Evolutionary conservation across 75 land plant species (phyloP), one percentile per base, ranked within the genome.

Genomic region (Selaginella moellendorffii): DNA sequence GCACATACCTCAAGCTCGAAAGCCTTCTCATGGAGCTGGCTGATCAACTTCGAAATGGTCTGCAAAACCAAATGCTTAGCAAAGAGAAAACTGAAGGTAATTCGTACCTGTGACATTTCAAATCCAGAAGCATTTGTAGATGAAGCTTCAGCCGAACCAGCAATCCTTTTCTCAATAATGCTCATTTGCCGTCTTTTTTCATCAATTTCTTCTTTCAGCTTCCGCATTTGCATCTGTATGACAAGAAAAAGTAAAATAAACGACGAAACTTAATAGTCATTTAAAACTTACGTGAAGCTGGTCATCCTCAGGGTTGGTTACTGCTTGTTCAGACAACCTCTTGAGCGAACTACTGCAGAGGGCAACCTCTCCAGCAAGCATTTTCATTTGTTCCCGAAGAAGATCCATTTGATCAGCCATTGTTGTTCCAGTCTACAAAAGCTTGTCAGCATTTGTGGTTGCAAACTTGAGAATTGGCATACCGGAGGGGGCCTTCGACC

Each of bases 1-100:
- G 46, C 10, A 36, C 46, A 36, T 14, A 86, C 99, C 97, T 95
- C 99, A 17, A 95, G 77, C 28, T 95, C 99, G 72, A 90, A 95
- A 29, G 74, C 68, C 68, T 95, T 86, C 68, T 95, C 99, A 78
- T 79, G 89, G 62, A 85, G 82, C 30, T 95, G 87, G 22, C 75
- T 68, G 77, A 72, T 84, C 63, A 93, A 65, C 74, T 68, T 83
- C 52, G 72, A 74, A 18, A 89, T 83, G 12, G 82, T 83, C 98
- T 95, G 88, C 65, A 80, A 52, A 24, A 21, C 69, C 31, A 56
- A 53, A 53, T 14, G 5, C 46, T n/a, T n/a, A n/a, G n/a, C n/a
- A n/a, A n/a, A n/a, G n/a, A n/a, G n/a, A n/a, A n/a, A n/a, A n/a
- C n/a, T 36, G 5, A 36, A 5, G 46, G 5, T 5, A 5, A 36